Percentiles rank a stretch among this genome's conserved stretches.
These are phyloP conservation scores for Backusella morwellensis DNA, from an alignment of 192 early-diverging fungal genomes.

Conservation along the genomic window DNA sequence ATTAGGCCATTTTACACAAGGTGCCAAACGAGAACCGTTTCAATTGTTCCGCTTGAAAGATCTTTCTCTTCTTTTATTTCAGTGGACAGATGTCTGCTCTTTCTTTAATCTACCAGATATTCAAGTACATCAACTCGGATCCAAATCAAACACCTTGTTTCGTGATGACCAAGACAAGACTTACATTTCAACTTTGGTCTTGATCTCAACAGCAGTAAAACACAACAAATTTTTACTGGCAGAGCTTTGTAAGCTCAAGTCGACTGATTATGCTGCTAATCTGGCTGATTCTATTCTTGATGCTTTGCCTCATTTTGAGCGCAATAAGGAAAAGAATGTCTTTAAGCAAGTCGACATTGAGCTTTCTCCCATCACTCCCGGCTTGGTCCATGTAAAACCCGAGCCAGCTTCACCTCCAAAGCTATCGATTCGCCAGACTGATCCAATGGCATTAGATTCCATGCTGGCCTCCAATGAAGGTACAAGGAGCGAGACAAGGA, in stretches of 20 bases:
- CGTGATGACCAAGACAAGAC: not conserved
- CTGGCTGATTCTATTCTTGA: conserved; percentile 3
- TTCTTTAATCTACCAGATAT: conserved; percentile 8
- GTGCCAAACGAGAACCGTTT: not conserved
- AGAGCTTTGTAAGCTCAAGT: conserved; percentile 11
- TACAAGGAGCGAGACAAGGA: not conserved
- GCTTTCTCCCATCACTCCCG: not conserved
- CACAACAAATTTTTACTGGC: conserved; percentile 11
- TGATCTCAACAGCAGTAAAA: conserved; percentile 4
- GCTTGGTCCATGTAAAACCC: conserved; percentile 9
- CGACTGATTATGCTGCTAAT: conserved; percentile 7
- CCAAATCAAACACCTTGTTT: not conserved
- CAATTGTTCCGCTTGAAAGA: not conserved
- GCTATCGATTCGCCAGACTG: not conserved
- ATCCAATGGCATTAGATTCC: conserved; percentile 32
- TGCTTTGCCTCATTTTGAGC: not conserved
- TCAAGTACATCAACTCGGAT: not conserved
- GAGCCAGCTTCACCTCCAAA: conserved; percentile 23
- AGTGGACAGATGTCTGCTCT: not conserved
- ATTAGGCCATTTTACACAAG: not conserved
- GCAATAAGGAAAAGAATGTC: not conserved
- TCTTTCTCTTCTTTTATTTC: conserved; percentile 1
- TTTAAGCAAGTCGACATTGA: not conserved
- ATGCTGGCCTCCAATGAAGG: conserved; percentile 15
- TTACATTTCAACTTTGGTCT: not conserved